Conservation (phyloP, 2,329 filamentous ascomycete genomes). For the Emergomyces africanus region DNA sequence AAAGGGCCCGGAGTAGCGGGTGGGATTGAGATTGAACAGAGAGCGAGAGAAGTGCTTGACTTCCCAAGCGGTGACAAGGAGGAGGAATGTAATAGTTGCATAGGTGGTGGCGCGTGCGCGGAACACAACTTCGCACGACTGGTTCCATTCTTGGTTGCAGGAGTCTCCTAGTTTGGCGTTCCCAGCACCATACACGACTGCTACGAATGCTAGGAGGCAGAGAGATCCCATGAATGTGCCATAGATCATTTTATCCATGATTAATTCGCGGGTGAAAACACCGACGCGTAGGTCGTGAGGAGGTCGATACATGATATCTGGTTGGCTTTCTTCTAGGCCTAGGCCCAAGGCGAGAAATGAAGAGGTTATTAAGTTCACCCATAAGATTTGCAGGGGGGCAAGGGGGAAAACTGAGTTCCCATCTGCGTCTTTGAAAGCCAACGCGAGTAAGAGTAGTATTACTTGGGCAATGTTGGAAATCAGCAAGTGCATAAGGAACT, state of each 20-base stretch:
- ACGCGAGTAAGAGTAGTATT: slow-evolving; percentile 63
- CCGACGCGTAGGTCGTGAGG: slow-evolving; percentile 48
- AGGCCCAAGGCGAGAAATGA: slow-evolving; percentile 78
- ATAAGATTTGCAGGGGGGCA: slow-evolving; percentile 72
- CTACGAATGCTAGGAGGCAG: slow-evolving; percentile 27
- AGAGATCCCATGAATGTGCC: slow-evolving; percentile 36
- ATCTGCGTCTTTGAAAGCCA: slow-evolving; percentile 61
- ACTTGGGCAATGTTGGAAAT: slow-evolving; percentile 77
- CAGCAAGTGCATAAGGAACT: slow-evolving; percentile 68
- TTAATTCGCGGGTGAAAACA: slow-evolving; percentile 29
- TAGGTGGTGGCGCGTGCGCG: slow-evolving; percentile 62
- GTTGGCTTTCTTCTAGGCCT: slow-evolving; percentile 61
- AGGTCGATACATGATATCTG: slow-evolving; percentile 66
- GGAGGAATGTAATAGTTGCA: slow-evolving; percentile 60
- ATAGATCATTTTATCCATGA: slow-evolving; percentile 31
- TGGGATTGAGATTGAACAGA: slow-evolving; percentile 51
- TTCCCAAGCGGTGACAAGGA: slow-evolving; percentile 66
- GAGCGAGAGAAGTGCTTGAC: slow-evolving; percentile 61
- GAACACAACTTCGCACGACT: slow-evolving; percentile 44
- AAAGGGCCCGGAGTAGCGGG: slow-evolving; percentile 45
- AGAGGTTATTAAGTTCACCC: slow-evolving; percentile 86
- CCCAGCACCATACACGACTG: slow-evolving; percentile 26
- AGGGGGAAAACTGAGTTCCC: slow-evolving; percentile 72
- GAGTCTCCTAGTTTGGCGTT: slow-evolving; percentile 37
- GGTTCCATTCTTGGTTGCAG: slow-evolving; percentile 41